Conservation (phyloP, 1,139 yeast genomes). For the Pichia sorboxylosa region DNA sequence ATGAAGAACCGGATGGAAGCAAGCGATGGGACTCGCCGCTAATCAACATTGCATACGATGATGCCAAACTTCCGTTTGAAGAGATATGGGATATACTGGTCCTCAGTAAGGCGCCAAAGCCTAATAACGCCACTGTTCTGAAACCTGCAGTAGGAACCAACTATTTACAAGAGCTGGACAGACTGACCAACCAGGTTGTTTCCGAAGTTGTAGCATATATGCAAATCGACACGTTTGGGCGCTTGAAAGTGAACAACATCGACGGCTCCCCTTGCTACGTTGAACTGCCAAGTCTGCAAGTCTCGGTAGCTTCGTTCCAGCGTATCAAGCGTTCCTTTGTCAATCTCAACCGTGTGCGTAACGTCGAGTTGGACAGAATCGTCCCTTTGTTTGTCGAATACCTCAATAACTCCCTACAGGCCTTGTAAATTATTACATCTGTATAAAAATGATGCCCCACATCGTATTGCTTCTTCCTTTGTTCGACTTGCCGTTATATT, state of each 20-base stretch:
- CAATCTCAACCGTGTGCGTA: conserved; percentile 66
- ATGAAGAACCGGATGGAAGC: conserved; percentile 83
- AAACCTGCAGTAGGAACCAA: conserved; percentile 65
- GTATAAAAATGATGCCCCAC: too few relatives aligned
- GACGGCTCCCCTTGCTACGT: conserved; percentile 29
- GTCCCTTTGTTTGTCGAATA: conserved; percentile 65
- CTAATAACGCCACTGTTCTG: conserved; percentile 66
- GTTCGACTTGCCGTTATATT: neutral
- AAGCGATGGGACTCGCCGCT: conserved; percentile 93
- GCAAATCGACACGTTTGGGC: conserved; percentile 45
- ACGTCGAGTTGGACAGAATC: conserved; percentile 55
- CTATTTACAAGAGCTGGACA: conserved; percentile 71
- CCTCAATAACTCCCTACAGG: conserved; percentile 31
- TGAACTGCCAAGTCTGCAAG: conserved; percentile 50
- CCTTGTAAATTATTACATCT: too few relatives aligned
- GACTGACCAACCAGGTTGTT: conserved; percentile 54
- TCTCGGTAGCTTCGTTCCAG: conserved; percentile 71
- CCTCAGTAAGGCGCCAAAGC: conserved; percentile 50
- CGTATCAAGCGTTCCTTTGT: conserved; percentile 76
- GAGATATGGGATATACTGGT: conserved; percentile 67
- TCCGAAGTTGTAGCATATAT: conserved; percentile 49
- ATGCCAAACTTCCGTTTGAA: conserved; percentile 47
- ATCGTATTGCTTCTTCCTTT: too few relatives aligned
- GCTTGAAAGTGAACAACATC: conserved; percentile 18
- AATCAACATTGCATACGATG: conserved; percentile 49